These are phyloP conservation scores for Auricularia cornea DNA, from an alignment of 768 basidiomycete genomes.

Conservation along the genomic window DNA sequence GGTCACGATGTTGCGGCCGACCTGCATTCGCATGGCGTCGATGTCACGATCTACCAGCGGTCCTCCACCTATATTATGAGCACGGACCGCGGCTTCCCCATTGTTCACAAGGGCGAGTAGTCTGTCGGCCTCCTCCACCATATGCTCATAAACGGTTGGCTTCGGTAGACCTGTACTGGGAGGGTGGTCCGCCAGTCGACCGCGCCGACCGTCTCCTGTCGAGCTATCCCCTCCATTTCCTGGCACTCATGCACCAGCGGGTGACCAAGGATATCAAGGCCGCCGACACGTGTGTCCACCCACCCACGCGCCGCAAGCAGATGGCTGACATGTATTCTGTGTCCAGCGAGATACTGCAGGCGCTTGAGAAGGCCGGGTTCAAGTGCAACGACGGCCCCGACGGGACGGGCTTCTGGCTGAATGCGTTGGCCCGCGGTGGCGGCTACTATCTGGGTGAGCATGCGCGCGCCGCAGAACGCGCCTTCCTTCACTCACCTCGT, in stretches of 20 bases:
- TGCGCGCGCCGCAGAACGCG: background rate
- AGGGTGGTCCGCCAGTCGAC: slow-evolving; percentile 41
- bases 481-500: too few relatives aligned
- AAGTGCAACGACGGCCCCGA: slow-evolving; percentile 42
- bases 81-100: slow-evolving; percentile 31
- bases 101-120: slow-evolving; percentile 21
- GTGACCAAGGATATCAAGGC: slow-evolving; percentile 38
- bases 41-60: slow-evolving; percentile 41
- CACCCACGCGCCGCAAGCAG: too few relatives aligned
- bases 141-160: background rate
- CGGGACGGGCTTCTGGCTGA: slow-evolving; percentile 40
- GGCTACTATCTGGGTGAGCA: slow-evolving; percentile 59
- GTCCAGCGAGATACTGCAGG: slow-evolving; percentile 42
- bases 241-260: slow-evolving; percentile 29
- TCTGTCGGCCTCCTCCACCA: slow-evolving; percentile 6
- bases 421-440: slow-evolving; percentile 42
- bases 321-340: too few relatives aligned
- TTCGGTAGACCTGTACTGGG: slow-evolving; percentile 30
- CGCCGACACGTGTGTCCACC: slow-evolving; percentile 40
- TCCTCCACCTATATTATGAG: slow-evolving; percentile 49
- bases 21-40: slow-evolving; percentile 36
- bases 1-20: slow-evolving; percentile 47
- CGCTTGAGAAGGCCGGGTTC: slow-evolving; percentile 51
- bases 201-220: slow-evolving; percentile 43
- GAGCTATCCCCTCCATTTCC: slow-evolving; percentile 34